Conservation (phyloP, 495 filamentous ascomycete genomes). For the Cetradonia linearis region DNA sequence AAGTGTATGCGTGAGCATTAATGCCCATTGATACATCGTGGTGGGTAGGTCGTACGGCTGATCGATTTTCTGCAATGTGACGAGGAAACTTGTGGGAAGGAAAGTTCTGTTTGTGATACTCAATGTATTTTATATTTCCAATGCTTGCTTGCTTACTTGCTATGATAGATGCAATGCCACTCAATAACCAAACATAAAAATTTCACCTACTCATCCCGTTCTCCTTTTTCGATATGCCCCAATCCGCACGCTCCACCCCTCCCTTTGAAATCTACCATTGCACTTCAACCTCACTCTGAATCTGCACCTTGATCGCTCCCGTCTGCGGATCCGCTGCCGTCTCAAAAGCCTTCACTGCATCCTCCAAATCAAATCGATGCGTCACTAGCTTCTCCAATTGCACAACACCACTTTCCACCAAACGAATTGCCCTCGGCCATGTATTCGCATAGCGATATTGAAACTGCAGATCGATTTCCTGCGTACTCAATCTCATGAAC, state of each 20-base stretch:
- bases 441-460: conserved; percentile 75
- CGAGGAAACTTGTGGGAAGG: neutral
- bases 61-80: too few species aligned
- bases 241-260: neutral
- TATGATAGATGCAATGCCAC: neutral
- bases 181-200: neutral
- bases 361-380: conserved; percentile 55
- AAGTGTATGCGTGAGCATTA: too few species aligned
- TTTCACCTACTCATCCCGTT: neutral
- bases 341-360: conserved; percentile 69
- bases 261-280: conserved; percentile 5
- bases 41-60: too few species aligned
- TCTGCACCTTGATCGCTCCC: conserved; percentile 78
- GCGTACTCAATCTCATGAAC: conserved; percentile 67
- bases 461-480: conserved; percentile 72
- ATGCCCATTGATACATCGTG: too few species aligned
- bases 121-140: neutral
- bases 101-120: neutral
- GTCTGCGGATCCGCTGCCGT: conserved; percentile 47
- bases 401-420: conserved; percentile 54
- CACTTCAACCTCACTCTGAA: conserved; percentile 36
- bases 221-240: neutral
- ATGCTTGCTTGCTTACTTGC: conserved; percentile 1
- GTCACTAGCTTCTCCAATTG: conserved; percentile 64
- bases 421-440: conserved; percentile 68